Evolutionary conservation across 108 stramenopile genomes (phyloP).

Genomic region (Skeletonema menzelii): DNA sequence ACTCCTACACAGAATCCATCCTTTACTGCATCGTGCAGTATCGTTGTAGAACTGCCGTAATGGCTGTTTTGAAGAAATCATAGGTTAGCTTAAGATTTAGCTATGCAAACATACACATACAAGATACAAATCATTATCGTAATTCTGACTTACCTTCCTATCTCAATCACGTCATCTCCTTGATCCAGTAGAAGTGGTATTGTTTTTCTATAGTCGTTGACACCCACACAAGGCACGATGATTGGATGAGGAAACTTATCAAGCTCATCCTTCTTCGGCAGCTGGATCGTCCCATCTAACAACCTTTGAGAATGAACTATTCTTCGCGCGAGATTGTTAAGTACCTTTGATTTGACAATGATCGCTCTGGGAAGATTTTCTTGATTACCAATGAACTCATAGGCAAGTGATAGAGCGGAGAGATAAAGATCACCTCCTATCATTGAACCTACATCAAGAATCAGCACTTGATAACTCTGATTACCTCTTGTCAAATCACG

Average conservation of each 20-base stretch:
- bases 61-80: conserved; percentile 10
- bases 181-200: conserved; percentile 24
- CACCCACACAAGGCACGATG: conserved; percentile 46
- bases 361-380: not conserved
- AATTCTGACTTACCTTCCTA: conserved; percentile 32
- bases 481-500: conserved; percentile 23
- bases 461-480: conserved; percentile 39
- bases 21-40: conserved; percentile 27
- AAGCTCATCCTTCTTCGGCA: not conserved
- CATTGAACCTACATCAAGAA: conserved; percentile 44
- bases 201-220: conserved; percentile 49
- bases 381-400: conserved; percentile 1
- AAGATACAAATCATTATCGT: too few relatives aligned
- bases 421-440: conserved; percentile 56
- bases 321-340: conserved; percentile 31
- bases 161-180: conserved; percentile 48
- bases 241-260: conserved; percentile 2
- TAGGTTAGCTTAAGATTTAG: too few relatives aligned
- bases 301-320: conserved; percentile 22
- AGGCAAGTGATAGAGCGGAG: conserved; percentile 34
- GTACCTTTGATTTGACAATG: conserved; percentile 41
- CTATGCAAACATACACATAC: too few relatives aligned
- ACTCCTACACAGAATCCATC: conserved; percentile 41
- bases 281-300: not conserved
- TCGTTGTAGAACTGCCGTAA: conserved; percentile 45